phyloP scores from a whole-genome alignment of 163 green algal genomes.

The Dunaliella salina region DNA sequence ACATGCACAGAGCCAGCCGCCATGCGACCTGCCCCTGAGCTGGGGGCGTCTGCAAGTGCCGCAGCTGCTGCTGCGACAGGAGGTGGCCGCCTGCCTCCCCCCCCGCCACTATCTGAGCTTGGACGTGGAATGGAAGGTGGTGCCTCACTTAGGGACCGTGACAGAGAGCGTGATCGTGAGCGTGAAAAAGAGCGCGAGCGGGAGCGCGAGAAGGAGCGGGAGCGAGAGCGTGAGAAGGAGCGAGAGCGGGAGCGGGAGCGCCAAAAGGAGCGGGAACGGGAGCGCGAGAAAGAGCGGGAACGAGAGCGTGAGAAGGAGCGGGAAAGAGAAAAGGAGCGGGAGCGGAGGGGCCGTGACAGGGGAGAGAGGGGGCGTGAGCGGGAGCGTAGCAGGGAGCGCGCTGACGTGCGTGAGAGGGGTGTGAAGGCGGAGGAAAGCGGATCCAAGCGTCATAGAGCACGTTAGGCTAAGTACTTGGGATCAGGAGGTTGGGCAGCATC shows the following conservation, averaged over 20 bases:
- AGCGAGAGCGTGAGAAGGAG: not conserved
- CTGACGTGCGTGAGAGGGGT: not conserved
- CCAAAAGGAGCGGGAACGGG: not conserved
- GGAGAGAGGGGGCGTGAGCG: not conserved
- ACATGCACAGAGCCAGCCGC: not conserved
- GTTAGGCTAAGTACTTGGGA: too few species aligned
- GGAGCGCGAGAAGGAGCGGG: not conserved
- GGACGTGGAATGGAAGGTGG: too few species aligned
- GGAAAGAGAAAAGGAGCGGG: not conserved
- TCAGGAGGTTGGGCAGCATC: too few species aligned
- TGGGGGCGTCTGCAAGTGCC: not conserved
- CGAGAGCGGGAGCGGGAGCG: not conserved
- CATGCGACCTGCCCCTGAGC: not conserved
- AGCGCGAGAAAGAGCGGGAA: not conserved
- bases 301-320: not conserved
- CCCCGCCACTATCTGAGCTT: too few species aligned
- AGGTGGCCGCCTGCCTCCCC: not conserved
- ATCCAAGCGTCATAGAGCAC: not conserved
- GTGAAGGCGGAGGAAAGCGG: not conserved
- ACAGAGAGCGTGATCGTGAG: not conserved
- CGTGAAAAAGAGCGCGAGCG: not conserved
- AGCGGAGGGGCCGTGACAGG: not conserved
- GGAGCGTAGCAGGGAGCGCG: not conserved
- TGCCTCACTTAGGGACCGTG: not conserved
- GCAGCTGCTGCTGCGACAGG: not conserved